Evolutionary conservation across 306 rosid species (phyloP).

Genomic region (Chamaecrista fasciculata): DNA sequence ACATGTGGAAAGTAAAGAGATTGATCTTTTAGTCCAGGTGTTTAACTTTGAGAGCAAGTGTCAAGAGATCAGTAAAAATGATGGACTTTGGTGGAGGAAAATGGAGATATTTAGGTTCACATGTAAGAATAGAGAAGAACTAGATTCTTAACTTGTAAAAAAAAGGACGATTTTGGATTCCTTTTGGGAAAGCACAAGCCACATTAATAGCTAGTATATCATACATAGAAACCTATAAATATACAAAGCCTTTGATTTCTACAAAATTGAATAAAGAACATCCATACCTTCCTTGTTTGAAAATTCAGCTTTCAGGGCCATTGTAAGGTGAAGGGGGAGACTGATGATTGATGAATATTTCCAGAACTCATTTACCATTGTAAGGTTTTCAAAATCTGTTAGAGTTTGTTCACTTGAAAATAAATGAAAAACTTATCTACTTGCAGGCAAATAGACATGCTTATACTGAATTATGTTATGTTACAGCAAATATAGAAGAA

Average conservation of each 20-base stretch:
- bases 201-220: conserved; percentile 11
- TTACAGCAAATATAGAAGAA: no score
- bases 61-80: not conserved
- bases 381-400: no score
- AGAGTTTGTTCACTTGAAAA: no score
- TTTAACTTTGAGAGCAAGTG: conserved; percentile 17
- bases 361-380: no score
- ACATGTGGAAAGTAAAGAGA: not conserved
- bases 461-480: no score
- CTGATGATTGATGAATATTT: no score
- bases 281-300: no score
- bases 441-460: no score
- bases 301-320: no score
- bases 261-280: not conserved
- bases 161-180: conserved; percentile 40
- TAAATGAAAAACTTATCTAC: no score
- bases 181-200: conserved; percentile 6
- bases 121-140: conserved; percentile 38
- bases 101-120: conserved; percentile 20
- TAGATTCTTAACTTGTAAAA: conserved; percentile 50
- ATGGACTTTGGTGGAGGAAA: conserved; percentile 7
- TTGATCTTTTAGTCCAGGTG: conserved; percentile 15
- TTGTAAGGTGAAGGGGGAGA: no score
- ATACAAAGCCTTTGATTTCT: conserved; percentile 21
- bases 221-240: not conserved